Conservation (phyloP, 495 filamentous ascomycete genomes). For the Delitschia confertaspora region DNA sequence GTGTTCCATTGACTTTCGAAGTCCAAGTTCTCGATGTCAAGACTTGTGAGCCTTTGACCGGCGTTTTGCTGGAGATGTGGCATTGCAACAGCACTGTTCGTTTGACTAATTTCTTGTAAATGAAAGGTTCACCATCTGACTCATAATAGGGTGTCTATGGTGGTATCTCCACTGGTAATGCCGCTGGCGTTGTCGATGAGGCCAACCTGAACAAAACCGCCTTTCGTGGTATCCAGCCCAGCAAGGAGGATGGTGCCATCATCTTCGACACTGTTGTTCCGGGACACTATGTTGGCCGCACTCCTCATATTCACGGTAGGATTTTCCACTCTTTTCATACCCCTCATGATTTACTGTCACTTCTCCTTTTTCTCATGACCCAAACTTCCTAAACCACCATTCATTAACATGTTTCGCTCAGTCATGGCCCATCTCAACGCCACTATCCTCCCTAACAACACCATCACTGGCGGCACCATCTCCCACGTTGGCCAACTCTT, state of each 20-base stretch:
- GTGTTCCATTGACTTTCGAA: conserved; percentile 50
- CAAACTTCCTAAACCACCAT: not conserved
- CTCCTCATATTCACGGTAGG: conserved; percentile 45
- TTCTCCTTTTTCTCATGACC: not conserved
- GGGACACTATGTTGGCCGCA: conserved; percentile 50
- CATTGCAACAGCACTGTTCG: conserved; percentile 44
- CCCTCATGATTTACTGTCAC: too few species aligned
- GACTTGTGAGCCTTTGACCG: conserved; percentile 46
- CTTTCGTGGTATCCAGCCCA: conserved; percentile 43
- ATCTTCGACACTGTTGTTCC: conserved; percentile 50
- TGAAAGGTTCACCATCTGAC: not conserved
- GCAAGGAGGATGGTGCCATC: conserved; percentile 46
- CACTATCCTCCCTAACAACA: conserved; percentile 44
- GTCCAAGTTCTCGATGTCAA: conserved; percentile 51
- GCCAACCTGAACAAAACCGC: conserved; percentile 42
- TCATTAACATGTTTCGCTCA: not conserved
- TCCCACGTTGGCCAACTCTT: conserved; percentile 56
- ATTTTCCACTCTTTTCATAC: not conserved
- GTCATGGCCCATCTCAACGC: conserved; percentile 25
- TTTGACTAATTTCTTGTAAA: not conserved
- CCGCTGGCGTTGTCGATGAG: conserved; percentile 1
- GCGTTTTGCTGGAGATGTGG: conserved; percentile 53
- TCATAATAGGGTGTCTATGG: conserved; percentile 45
- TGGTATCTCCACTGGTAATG: conserved; percentile 14
- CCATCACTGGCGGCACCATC: conserved; percentile 42